phyloP scores from a whole-genome alignment of 2,329 filamentous ascomycete genomes.

The Xylaria sp. region DNA sequence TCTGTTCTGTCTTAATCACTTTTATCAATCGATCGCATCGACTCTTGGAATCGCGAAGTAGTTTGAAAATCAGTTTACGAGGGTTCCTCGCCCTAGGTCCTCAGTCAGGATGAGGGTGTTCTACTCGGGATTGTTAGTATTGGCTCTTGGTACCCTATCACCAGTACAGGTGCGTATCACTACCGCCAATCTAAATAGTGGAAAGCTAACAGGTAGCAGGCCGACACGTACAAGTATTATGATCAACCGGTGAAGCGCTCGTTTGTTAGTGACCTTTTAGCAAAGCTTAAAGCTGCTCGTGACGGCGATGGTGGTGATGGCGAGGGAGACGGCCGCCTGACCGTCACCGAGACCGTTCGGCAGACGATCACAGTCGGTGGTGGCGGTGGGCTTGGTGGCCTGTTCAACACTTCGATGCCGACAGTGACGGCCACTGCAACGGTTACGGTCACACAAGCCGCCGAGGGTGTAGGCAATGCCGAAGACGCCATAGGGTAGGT shows the following conservation, averaged over 20 bases:
- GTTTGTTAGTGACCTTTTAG: constrained; percentile 24
- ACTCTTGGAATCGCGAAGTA: not conserved
- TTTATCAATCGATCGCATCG: not conserved
- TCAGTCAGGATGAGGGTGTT: constrained; percentile 30
- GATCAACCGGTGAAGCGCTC: constrained; percentile 28
- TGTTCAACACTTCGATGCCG: constrained; percentile 17
- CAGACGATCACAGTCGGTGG: constrained; percentile 35
- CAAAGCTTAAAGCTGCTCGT: not conserved
- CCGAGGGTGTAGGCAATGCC: constrained; percentile 17
- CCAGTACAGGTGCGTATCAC: constrained; percentile 32
- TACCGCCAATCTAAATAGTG: not conserved
- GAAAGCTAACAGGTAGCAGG: constrained; percentile 20
- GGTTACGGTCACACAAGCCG: constrained; percentile 52
- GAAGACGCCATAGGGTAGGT: constrained; percentile 18
- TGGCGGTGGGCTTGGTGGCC: constrained; percentile 15
- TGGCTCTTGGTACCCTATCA: constrained; percentile 25
- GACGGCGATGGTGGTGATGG: not conserved
- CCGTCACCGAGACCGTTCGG: constrained; percentile 32
- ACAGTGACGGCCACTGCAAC: constrained; percentile 39
- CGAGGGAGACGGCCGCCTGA: not conserved
- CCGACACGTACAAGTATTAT: constrained; percentile 19
- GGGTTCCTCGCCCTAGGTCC: constrained; percentile 14
- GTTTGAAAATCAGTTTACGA: not conserved
- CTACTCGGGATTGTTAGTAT: constrained; percentile 22
- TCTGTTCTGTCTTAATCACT: constrained; percentile 22